Percentiles rank a stretch among this genome's conserved stretches.
phyloP scores from a whole-genome alignment of 2,329 filamentous ascomycete species.

The Scedosporium aurantiacum region DNA sequence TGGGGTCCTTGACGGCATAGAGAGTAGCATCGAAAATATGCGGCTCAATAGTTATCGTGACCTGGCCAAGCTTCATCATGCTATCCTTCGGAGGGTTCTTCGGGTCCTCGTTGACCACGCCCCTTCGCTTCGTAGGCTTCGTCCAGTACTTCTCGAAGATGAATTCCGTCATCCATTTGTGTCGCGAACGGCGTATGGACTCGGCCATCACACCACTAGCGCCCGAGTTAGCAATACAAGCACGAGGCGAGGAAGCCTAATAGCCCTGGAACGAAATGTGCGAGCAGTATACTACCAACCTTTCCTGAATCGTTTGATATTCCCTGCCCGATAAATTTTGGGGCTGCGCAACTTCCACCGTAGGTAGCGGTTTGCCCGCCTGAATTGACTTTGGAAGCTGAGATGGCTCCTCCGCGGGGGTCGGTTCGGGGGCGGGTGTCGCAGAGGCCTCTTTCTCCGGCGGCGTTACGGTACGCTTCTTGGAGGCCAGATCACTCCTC shows the following conservation, averaged over 20 bases:
- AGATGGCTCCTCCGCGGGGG: constrained; percentile 24
- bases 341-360: constrained; percentile 55
- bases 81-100: constrained; percentile 60
- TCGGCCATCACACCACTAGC: constrained; percentile 62
- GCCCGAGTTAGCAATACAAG: constrained; percentile 13
- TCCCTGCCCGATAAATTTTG: constrained; percentile 51
- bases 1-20: constrained; percentile 55
- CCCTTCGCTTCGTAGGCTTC: constrained; percentile 59
- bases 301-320: constrained; percentile 65
- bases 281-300: constrained; percentile 28
- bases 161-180: constrained; percentile 60
- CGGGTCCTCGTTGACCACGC: constrained; percentile 49
- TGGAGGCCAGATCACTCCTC: constrained; percentile 46
- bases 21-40: constrained; percentile 69
- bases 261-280: background rate
- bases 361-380: constrained; percentile 59
- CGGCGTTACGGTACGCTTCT: constrained; percentile 47
- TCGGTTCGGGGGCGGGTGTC: constrained; percentile 30
- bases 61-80: constrained; percentile 62
- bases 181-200: constrained; percentile 61
- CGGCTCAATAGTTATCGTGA: constrained; percentile 67
- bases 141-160: constrained; percentile 71
- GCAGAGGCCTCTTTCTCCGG: constrained; percentile 31
- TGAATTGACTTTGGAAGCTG: constrained; percentile 52
- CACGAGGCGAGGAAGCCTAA: background rate